phyloP scores from a whole-genome alignment of 345 rosid genomes.

The Syzygium aromaticum region DNA sequence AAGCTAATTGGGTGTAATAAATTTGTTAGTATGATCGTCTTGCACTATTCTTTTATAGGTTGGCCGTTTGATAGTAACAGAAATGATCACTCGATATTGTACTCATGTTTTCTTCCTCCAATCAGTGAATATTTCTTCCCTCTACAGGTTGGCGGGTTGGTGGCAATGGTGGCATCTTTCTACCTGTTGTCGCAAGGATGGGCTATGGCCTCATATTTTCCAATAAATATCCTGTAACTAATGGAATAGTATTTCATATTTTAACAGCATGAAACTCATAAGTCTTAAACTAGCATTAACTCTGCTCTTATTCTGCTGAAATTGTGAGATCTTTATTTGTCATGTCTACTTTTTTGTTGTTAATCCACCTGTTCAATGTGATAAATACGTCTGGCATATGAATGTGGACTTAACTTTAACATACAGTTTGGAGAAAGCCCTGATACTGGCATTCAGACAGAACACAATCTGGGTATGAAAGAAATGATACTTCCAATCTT shows the following conservation, averaged over 20 bases:
- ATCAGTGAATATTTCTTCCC: constrained; percentile 3
- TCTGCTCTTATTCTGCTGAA: background rate
- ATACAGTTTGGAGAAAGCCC: constrained; percentile 51
- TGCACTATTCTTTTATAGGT: background rate
- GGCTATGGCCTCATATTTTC: constrained; percentile 79
- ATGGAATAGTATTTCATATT: background rate
- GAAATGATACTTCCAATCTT: constrained; percentile 71
- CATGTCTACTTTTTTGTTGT: background rate
- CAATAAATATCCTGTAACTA: constrained; percentile 71
- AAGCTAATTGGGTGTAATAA: background rate
- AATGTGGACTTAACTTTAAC: constrained; percentile 47
- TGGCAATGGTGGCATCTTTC: constrained; percentile 79
- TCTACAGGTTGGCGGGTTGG: constrained; percentile 82
- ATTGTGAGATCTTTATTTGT: background rate
- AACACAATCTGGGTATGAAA: constrained; percentile 56
- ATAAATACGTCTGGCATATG: constrained; percentile 4
- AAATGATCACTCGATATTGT: background rate
- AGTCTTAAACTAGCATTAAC: background rate
- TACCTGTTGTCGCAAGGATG: constrained; percentile 94
- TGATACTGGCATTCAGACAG: constrained; percentile 36
- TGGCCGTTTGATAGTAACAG: background rate
- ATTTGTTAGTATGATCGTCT: background rate
- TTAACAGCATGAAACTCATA: background rate
- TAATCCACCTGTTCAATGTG: background rate
- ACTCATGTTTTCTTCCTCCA: constrained; percentile 1